Base-by-base conservation (phyloP, 2,329 filamentous ascomycete genomes). In the Triangularia setosa region DNA sequence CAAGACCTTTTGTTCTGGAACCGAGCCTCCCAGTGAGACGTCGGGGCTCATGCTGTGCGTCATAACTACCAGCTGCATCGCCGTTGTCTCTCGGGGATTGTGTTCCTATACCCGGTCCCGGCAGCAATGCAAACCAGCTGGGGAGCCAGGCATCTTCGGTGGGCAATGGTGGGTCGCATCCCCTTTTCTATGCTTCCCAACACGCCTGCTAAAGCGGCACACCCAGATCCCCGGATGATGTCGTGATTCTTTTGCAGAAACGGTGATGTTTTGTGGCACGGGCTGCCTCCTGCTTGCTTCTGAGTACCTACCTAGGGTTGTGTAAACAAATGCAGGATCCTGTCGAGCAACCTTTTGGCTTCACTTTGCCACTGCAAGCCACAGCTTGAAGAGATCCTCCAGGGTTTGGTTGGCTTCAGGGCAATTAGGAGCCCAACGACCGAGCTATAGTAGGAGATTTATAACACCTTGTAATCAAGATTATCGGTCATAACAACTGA, bases 1-100 rank as follows among this genome's bases (percentile, higher is more conserved):
- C 58, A 60, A 60, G 58, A 48, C 40, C 40, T n/a, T 16, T 11
- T 24, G 24, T 48, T 60, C 27, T 60, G 58, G 58, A 60, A 28
- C 58, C 58, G 58, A 60, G 24, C 44, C 23, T 55, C 23, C 23
- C 40, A 48, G 25, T 28, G 23, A 55, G 16, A 25, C 52, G 16
- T 27, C 52, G 52, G 52, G 23, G 21, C 14, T 53, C 30, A 28
- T 30, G 35, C 35, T 40, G 23, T 60, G 58, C 58, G 58, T 60
- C 58, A 60, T 60, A 3, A 23, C 18, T 5, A 18, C 58, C 24
- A 55, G 11, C 23, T 18, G 23, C 40, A 48, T n/a, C 6, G 27
- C 21, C 52, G 52, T 16, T 55, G 52, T 7, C 2, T 55, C 23
- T 28, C 52, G 52, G 52, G 52, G 23, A 55, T 27, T 55, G n/a